Evolutionary conservation across 768 basidiomycete species (phyloP), one percentile per base, ranked within the genome.

Genomic region (Trametes maxima): DNA sequence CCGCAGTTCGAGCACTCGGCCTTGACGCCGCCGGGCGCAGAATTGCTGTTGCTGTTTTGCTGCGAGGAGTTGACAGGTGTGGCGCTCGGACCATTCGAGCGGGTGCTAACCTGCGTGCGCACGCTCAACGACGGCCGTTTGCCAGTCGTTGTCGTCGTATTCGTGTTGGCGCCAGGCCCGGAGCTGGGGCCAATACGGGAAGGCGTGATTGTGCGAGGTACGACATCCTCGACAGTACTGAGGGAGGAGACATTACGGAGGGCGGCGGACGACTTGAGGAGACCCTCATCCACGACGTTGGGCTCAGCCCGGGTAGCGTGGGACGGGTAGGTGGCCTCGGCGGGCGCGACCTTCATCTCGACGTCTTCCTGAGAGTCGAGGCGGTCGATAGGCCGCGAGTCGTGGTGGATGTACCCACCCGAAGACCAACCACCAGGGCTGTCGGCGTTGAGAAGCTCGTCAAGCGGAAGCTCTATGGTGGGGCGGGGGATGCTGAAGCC

Each of bases 1-100:
- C 92, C 92, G 67, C 92, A 94, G 73, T 93, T 94, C 7, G 88
- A 88, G 69, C 92, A 94, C 67, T 93, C 92, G 6, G 90, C 89
- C 76, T 93, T 94, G 60, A 82, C 80, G 33, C 83, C 83, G 21
- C 80, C 82, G 5, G 82, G 82, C 0, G 82, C 81, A 25, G 80
- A 75, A 67, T 77, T 77, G 58, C 69, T 72, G 58, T 61, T 60
- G 62, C 58, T 64, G 47, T 47, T 65, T 60, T 65, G 63, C 54
- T 65, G 66, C n/a, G 68, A 45, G 39, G 66, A 58, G 64, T 77
- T 85, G 24, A 86, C 86, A 21, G 85, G 82, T 1, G 86, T 89
- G 24, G 88, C 88, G 64, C 85, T 78, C 35, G 86, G 85, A 6
- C 84, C 87, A 43, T 84, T 81, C 0, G 85, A 80, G 13, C 83